These are phyloP conservation scores for Pinus taeda DNA, from an alignment of 75 land plant genomes.

Conservation along the genomic window DNA sequence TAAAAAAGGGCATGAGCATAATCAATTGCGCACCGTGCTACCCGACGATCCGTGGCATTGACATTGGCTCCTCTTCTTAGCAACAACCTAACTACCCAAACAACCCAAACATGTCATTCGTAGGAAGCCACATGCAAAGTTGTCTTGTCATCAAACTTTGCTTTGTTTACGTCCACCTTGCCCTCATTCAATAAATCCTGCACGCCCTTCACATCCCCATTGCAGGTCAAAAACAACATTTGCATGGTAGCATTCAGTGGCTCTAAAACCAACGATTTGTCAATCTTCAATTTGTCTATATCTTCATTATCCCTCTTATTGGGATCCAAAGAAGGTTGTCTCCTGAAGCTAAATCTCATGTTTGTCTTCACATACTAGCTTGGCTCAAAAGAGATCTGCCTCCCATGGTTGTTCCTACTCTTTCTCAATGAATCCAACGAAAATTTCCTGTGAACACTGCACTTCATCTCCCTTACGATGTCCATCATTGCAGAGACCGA, in stretches of 20 bases:
- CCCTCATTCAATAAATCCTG: slow-evolving; percentile 59
- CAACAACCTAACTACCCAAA: slow-evolving; percentile 60
- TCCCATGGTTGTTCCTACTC: slow-evolving; percentile 18
- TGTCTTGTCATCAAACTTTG: slow-evolving; percentile 92
- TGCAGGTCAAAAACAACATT: slow-evolving; percentile 70
- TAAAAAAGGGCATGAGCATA: too few species aligned
- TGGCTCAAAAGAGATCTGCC: slow-evolving; percentile 51
- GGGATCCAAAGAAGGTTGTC: slow-evolving; percentile 90
- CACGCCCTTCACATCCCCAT: slow-evolving; percentile 67
- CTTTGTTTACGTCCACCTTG: slow-evolving; percentile 70
- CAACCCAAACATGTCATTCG: slow-evolving; percentile 71
- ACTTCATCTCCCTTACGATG: slow-evolving; percentile 36
- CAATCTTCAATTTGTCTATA: slow-evolving; percentile 16
- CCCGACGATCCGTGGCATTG: slow-evolving; percentile 98
- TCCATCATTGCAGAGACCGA: slow-evolving; percentile 7
- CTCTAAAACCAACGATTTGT: too few species aligned
- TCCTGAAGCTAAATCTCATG: slow-evolving; percentile 53
- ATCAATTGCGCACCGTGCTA: slow-evolving; percentile 66
- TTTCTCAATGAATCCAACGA: slow-evolving; percentile 10
- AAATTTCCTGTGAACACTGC: slow-evolving; percentile 51
- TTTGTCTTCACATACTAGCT: slow-evolving; percentile 9
- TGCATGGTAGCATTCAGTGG: slow-evolving; percentile 82
- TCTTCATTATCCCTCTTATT: slow-evolving; percentile 19
- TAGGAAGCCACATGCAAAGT: slow-evolving; percentile 91
- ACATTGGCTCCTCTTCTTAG: slow-evolving; percentile 66